Conservation (phyloP, 2,329 filamentous ascomycete species). For the Trichoderma simmonsii region DNA sequence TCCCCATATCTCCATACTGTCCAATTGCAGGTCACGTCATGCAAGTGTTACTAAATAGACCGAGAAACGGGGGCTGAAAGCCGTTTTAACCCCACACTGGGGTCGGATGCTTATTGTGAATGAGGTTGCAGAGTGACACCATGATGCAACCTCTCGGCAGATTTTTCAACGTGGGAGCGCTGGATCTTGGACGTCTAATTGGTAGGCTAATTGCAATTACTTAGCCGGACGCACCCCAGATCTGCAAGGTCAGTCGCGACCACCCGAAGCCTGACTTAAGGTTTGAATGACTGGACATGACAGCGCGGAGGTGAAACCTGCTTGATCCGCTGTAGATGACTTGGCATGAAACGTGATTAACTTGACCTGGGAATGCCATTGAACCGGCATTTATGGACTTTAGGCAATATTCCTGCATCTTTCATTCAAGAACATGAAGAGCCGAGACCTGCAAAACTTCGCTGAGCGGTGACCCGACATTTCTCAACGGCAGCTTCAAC, state of each 20-base stretch:
- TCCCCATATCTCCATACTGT: background rate
- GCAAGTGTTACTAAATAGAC: background rate
- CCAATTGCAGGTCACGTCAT: background rate
- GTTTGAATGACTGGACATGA: background rate
- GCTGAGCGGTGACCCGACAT: no score
- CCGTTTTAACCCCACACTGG: background rate
- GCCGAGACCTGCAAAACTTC: background rate
- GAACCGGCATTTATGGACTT: background rate
- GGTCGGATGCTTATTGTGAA: background rate
- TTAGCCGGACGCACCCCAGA: slow-evolving; percentile 12
- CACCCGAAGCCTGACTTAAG: background rate
- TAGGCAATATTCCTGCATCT: background rate
- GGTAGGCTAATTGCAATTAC: background rate
- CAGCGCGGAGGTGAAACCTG: background rate
- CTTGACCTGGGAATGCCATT: background rate
- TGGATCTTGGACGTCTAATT: background rate
- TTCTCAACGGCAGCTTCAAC: no score
- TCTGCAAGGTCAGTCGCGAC: background rate
- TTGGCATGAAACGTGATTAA: background rate
- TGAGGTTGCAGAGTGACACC: background rate
- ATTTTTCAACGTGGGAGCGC: background rate
- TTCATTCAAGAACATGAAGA: background rate
- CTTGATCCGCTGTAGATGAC: background rate
- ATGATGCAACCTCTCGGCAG: background rate
- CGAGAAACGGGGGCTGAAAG: background rate